Base-by-base conservation (phyloP, 2,329 filamentous ascomycete species). In the Paecilomyces sp. region DNA sequence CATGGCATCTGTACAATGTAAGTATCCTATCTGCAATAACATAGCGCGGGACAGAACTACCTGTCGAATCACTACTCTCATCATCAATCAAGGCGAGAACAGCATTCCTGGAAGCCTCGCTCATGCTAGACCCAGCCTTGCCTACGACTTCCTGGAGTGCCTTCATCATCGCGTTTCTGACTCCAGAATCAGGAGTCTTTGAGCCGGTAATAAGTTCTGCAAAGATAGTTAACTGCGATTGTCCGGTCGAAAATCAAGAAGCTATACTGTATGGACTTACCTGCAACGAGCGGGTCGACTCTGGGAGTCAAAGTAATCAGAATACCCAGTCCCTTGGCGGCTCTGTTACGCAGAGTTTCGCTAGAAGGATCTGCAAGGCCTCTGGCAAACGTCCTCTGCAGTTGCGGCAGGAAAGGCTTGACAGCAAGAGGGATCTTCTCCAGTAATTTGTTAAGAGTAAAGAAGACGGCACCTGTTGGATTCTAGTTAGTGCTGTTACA, bases 321-420 rank as follows among this genome's bases (percentile, higher is more conserved):
- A 9, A 93, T 97, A 61, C 95, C 94, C 55, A 99, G 79, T 55
- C 94, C 94, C 78, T 94, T 96, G 41, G 94, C 94, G 57, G 95
- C 94, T 65, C 95, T 86, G 61, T 88, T 88, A 65, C 95, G 87
- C 61, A 99, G 79, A 22, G 92, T 81, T 66, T 97, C 93, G 73
- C 93, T 97, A 0, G 92, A 90, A 0, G 92, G 87, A 75, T 99
- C 95, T 2, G 94, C 94, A 56, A 99, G 83, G 51, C 92, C 93
- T 77, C 97, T 95, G 60, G 94, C 93, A 78, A 99, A 99, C 0
- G 94, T 99, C 62, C 94, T 86, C 76, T 99, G 94, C 57, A 99
- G 83, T 72, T 99, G 94, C 9, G 94, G 94, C 71, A 99, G 78
- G 84, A 99, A 99, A 3, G 94, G 94, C 77, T 97, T 97, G 62